Base-by-base conservation (phyloP, 208 protist species). In the Crithidia expoeki region DNA sequence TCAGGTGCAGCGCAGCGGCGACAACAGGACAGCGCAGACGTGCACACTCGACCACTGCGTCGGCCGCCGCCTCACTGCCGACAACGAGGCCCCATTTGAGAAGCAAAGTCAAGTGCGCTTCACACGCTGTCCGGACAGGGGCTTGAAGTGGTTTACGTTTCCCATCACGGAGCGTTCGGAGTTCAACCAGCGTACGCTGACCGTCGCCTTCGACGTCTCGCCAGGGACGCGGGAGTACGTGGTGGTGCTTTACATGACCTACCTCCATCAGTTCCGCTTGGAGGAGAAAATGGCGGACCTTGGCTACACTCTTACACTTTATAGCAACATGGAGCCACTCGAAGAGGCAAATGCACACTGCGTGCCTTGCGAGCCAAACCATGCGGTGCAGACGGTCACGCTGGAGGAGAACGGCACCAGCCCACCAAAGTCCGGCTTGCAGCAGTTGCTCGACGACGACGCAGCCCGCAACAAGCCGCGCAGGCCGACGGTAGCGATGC, bases 181-280 rank as follows among this genome's bases (percentile, higher is more conserved):
- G 53, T 50, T 60, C 56, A 81, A 80, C 67, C 78, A 73, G 61
- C 60, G 78, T 16, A 74, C 77, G 28, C 59, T 82, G 53, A 90
- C 82, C n/a, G 40, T 84, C 28, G 84, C 82, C 65, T 94, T 94
- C 67, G 84, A 86, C 75, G 89, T 83, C 52, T 85, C 85, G 19
- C 72, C 84, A 32, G 89, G 89, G 17, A 85, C 77, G 28, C 79
- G 70, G 10, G 63, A 90, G 51, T 79, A 90, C 40, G 65, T 94
- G 25, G 80, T 90, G 55, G 75, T 89, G 53, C 56, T 94, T 55
- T 67, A 74, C 17, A 68, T 79, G 14, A 68, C 76, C 56, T 44
- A 53, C n/a, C 33, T 7, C 25, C 33, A 34, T 21, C 4, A 25
- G 11, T 4, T 16, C 12, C 17, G 34, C 19, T 4, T 6, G 1